Percentiles rank a stretch among this genome's conserved stretches.
phyloP scores from a whole-genome alignment of 257 asterid genomes.

The Mentha longifolia region DNA sequence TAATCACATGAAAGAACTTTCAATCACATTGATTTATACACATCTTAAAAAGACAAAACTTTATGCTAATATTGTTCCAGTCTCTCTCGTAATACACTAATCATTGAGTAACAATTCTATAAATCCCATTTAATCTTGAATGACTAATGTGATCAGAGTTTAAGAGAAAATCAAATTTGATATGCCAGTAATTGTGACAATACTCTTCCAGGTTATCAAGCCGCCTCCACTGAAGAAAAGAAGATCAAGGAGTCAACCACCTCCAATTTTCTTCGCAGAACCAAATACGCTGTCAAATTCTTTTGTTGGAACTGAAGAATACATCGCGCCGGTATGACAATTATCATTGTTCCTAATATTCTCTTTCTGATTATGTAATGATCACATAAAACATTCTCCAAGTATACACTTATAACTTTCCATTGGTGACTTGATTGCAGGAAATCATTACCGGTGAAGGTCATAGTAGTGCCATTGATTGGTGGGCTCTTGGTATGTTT shows the following conservation, averaged over 20 bases:
- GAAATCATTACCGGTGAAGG: slow-evolving; percentile 94
- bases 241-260: slow-evolving; percentile 75
- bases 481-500: slow-evolving; percentile 98
- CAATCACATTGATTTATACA: neutral
- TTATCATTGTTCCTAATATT: slow-evolving; percentile 13
- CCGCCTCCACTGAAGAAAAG: slow-evolving; percentile 62
- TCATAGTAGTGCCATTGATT: slow-evolving; percentile 94
- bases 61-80: neutral
- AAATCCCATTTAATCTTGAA: neutral
- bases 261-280: slow-evolving; percentile 87
- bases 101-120: neutral
- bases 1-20: slow-evolving; percentile 4
- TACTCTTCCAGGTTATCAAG: slow-evolving; percentile 67
- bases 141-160: slow-evolving; percentile 7
- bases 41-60: too few relatives aligned
- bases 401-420: slow-evolving; percentile 4
- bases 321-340: slow-evolving; percentile 88
- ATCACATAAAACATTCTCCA: neutral
- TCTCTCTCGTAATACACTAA: neutral
- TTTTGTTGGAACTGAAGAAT: slow-evolving; percentile 97
- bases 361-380: slow-evolving; percentile 18
- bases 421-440: slow-evolving; percentile 54
- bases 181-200: slow-evolving; percentile 10
- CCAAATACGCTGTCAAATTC: slow-evolving; percentile 92
- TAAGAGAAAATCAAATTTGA: slow-evolving; percentile 15